Conservation (phyloP, 495 filamentous ascomycete species). For the Talaromyces nanjingensis region DNA sequence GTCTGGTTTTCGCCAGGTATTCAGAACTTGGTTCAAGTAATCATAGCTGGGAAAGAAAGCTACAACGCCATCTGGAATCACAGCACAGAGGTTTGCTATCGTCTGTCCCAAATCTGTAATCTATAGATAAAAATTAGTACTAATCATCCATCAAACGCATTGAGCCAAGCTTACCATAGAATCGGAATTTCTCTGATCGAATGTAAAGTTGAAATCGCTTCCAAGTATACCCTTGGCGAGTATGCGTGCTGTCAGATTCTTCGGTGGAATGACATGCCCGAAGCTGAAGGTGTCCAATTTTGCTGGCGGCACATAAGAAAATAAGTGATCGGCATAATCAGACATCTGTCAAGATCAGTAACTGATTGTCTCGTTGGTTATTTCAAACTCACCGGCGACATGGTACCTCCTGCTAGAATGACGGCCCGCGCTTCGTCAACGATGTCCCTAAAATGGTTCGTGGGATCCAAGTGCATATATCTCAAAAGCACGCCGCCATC, state of each 20-base stretch:
- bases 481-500: slow-evolving; percentile 56
- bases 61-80: slow-evolving; percentile 87
- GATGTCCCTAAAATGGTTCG: slow-evolving; percentile 82
- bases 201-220: slow-evolving; percentile 78
- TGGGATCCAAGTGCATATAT: slow-evolving; percentile 92
- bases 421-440: slow-evolving; percentile 82
- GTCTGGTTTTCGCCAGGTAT: slow-evolving; percentile 52
- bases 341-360: slow-evolving; percentile 50
- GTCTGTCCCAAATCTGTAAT: slow-evolving; percentile 69
- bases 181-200: slow-evolving; percentile 58
- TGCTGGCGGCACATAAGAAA: slow-evolving; percentile 60
- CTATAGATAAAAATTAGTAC: slow-evolving; percentile 29
- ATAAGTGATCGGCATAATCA: slow-evolving; percentile 79
- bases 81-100: slow-evolving; percentile 59
- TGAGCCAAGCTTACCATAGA: slow-evolving; percentile 36
- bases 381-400: slow-evolving; percentile 64
- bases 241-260: slow-evolving; percentile 71
- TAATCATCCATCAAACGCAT: background rate
- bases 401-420: slow-evolving; percentile 89
- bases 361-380: background rate
- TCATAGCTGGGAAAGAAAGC: slow-evolving; percentile 94
- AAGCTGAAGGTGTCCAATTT: slow-evolving; percentile 79
- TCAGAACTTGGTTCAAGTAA: slow-evolving; percentile 70
- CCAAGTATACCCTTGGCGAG: slow-evolving; percentile 46
- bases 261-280: slow-evolving; percentile 83